Conservation (phyloP, 169 alveolate genomes). For the Eimeria acervulina region DNA sequence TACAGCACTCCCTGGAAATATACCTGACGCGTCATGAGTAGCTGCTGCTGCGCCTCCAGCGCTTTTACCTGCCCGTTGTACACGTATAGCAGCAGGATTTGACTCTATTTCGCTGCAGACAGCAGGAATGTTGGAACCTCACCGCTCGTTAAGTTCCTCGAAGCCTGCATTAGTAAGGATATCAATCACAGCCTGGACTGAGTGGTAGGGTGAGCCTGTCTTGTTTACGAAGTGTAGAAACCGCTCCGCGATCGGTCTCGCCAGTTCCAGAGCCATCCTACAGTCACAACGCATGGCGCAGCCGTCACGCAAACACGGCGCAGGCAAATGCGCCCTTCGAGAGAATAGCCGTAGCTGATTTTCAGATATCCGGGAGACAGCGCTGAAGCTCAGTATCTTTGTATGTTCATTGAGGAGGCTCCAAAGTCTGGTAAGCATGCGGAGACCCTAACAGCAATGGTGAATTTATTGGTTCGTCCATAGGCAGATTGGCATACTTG, state of each 20-base stretch:
- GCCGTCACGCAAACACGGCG: neutral
- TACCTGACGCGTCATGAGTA: conserved; percentile 89
- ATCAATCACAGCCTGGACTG: conserved; percentile 85
- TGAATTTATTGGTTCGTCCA: neutral
- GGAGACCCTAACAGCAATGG: neutral
- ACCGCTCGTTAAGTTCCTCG: conserved; percentile 84
- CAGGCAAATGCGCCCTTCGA: neutral
- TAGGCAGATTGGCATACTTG: neutral
- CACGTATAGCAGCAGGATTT: neutral
- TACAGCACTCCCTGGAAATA: neutral
- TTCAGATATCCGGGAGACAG: neutral
- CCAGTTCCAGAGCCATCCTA: conserved; percentile 75
- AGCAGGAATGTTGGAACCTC: neutral
- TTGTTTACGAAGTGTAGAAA: conserved; percentile 88
- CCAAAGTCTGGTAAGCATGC: neutral
- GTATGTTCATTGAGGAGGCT: neutral
- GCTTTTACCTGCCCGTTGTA: neutral
- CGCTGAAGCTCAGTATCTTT: neutral
- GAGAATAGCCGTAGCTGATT: neutral
- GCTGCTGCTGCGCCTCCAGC: conserved; percentile 91
- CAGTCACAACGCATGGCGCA: neutral
- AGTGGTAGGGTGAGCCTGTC: conserved; percentile 92
- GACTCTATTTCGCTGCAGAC: neutral
- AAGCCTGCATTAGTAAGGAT: conserved; percentile 84
- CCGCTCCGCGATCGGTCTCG: conserved; percentile 66